Percentiles rank a stretch among this genome's conserved stretches.
Evolutionary conservation across 495 filamentous ascomycete genomes (phyloP).

Genomic region (Podospora conica): DNA sequence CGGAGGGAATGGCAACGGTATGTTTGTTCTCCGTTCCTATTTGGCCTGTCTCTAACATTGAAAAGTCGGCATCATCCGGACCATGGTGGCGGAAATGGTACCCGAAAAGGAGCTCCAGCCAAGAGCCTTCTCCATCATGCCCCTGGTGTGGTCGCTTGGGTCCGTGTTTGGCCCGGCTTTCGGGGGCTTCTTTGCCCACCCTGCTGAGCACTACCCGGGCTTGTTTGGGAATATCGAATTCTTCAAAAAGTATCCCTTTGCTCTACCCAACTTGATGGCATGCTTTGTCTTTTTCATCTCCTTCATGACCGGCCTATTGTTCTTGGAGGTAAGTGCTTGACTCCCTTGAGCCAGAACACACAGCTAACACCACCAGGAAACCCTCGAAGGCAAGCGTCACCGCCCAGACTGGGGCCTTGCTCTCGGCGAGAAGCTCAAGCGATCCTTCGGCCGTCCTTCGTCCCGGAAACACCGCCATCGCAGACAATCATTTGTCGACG

Average conservation of each 20-base stretch:
- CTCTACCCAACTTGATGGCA: slow-evolving; percentile 73
- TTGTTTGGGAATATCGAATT: slow-evolving; percentile 62
- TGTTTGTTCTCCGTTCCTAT: slow-evolving; percentile 3
- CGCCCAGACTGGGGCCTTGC: slow-evolving; percentile 61
- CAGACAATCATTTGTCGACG: slow-evolving; percentile 38
- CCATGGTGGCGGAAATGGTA: slow-evolving; percentile 71
- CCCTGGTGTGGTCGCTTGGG: slow-evolving; percentile 72
- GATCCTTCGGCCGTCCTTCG: slow-evolving; percentile 25
- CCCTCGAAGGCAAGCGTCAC: slow-evolving; percentile 58
- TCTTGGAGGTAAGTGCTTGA: slow-evolving; percentile 44
- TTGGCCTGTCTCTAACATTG: slow-evolving; percentile 1
- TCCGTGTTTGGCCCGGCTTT: slow-evolving; percentile 85
- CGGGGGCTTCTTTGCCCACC: slow-evolving; percentile 77
- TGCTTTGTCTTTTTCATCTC: slow-evolving; percentile 67
- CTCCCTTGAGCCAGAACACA: slow-evolving; percentile 16
- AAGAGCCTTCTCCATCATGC: slow-evolving; percentile 78
- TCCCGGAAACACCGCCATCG: slow-evolving; percentile 26
- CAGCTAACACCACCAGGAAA: slow-evolving; percentile 49
- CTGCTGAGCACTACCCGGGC: slow-evolving; percentile 59
- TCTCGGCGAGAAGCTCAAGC: slow-evolving; percentile 51
- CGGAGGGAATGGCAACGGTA: slow-evolving; percentile 58
- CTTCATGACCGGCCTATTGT: slow-evolving; percentile 62
- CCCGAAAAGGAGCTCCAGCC: slow-evolving; percentile 77
- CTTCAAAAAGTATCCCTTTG: slow-evolving; percentile 70
- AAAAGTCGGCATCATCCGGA: slow-evolving; percentile 58